These are phyloP conservation scores for Solanum rostratum DNA, from an alignment of 257 asterid genomes.

Conservation along the genomic window DNA sequence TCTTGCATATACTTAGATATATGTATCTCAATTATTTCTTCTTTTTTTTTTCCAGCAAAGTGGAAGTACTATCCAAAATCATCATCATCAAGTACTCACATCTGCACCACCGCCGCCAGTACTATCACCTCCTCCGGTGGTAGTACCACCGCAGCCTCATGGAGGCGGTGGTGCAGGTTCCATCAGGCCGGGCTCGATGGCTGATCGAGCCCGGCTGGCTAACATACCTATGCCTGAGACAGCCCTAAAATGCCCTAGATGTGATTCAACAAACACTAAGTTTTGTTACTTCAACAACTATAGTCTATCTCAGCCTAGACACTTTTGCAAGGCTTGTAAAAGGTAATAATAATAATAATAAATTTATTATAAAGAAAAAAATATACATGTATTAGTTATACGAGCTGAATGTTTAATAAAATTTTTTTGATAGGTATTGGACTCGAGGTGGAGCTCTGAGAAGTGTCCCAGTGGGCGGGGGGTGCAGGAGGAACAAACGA, in stretches of 20 bases:
- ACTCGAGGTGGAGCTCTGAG: conserved; percentile 85
- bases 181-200: conserved; percentile 79
- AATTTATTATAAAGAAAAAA: neutral
- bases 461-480: conserved; percentile 88
- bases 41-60: conserved; percentile 15
- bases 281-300: conserved; percentile 94
- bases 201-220: conserved; percentile 84
- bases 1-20: conserved; percentile 32
- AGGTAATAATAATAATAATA: conserved; percentile 17
- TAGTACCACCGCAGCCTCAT: conserved; percentile 37
- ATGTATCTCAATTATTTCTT: conserved; percentile 8
- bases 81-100: conserved; percentile 17
- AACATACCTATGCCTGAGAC: conserved; percentile 76
- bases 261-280: conserved; percentile 82
- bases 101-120: conserved; percentile 20
- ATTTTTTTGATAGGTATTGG: conserved; percentile 44
- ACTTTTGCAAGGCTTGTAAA: conserved; percentile 89
- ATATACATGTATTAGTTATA: neutral
- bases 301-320: conserved; percentile 84
- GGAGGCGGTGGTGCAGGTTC: conserved; percentile 35
- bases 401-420: neutral
- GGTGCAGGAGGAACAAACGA: conserved; percentile 73
- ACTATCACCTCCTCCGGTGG: conserved; percentile 21
- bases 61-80: conserved; percentile 39
- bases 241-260: conserved; percentile 80